These are phyloP conservation scores for Tritrichomonas foetus DNA, from an alignment of 208 protist species.

Conservation along the genomic window DNA sequence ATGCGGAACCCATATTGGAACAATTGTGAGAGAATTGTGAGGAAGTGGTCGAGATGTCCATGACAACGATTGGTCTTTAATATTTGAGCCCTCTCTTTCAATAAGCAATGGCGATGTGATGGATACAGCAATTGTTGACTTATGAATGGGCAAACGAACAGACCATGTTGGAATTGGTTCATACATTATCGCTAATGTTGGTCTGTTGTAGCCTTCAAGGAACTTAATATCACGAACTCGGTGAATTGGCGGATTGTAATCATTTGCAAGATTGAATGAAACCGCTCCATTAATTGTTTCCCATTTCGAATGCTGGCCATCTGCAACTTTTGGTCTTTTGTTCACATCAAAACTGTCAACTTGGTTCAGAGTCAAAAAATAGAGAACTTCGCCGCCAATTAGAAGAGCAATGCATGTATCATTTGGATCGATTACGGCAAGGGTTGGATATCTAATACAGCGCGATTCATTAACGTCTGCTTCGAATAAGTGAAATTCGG, in stretches of 20 bases:
- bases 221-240: not conserved
- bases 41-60: conserved; percentile 24
- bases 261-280: not conserved
- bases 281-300: not conserved
- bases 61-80: not conserved
- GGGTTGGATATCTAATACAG: not conserved
- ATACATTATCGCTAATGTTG: not conserved
- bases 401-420: not conserved
- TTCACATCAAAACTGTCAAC: not conserved
- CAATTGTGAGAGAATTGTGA: not conserved
- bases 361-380: not conserved
- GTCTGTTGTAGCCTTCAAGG: not conserved
- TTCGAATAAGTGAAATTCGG: conserved; percentile 15
- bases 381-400: not conserved
- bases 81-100: not conserved
- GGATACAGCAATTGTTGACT: conserved; percentile 6
- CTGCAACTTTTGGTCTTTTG: not conserved
- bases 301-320: not conserved
- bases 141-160: not conserved
- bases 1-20: not conserved
- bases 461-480: too few species aligned
- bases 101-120: not conserved
- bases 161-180: conserved; percentile 7
- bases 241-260: not conserved
- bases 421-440: not conserved